These are phyloP conservation scores for Pythium monospermum DNA, from an alignment of 352 stramenopile species.

Conservation along the genomic window DNA sequence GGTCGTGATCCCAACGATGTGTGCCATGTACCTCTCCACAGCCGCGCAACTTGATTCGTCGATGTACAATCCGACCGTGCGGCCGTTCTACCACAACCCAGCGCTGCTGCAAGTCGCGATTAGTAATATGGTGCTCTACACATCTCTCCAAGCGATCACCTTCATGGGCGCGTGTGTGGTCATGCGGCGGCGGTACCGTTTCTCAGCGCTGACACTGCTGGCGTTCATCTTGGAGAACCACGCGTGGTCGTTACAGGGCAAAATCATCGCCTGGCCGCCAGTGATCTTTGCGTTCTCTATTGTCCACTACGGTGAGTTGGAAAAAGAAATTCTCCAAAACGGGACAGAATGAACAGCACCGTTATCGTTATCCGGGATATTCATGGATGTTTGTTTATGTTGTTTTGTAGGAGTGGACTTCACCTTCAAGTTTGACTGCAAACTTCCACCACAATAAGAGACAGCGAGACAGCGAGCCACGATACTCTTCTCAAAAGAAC, in stretches of 20 bases:
- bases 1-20: constrained; percentile 7
- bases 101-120: not conserved
- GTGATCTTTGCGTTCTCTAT: constrained; percentile 13
- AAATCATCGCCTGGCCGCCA: constrained; percentile 14
- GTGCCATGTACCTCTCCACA: constrained; percentile 1
- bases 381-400: too few relatives aligned
- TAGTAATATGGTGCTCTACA: constrained; percentile 5
- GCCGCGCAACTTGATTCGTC: constrained; percentile 3
- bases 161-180: constrained; percentile 4
- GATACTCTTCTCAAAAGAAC: too few relatives aligned
- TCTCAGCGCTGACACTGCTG: constrained; percentile 4
- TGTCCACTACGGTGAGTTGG: constrained; percentile 17
- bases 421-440: too few relatives aligned
- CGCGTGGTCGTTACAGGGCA: constrained; percentile 8
- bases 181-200: constrained; percentile 6
- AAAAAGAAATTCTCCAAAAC: too few relatives aligned
- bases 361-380: too few relatives aligned
- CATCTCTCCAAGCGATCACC: constrained; percentile 1
- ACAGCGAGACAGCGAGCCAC: too few relatives aligned
- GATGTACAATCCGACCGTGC: constrained; percentile 4
- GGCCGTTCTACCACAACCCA: constrained; percentile 1
- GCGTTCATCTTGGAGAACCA: constrained; percentile 15
- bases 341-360: too few relatives aligned
- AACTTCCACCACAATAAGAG: too few relatives aligned
- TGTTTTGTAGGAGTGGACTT: too few relatives aligned